A percentile compares a stretch with the other conserved stretches of the same genome.
phyloP scores from a whole-genome alignment of 352 stramenopile genomes.

The Peronospora farinosa region DNA sequence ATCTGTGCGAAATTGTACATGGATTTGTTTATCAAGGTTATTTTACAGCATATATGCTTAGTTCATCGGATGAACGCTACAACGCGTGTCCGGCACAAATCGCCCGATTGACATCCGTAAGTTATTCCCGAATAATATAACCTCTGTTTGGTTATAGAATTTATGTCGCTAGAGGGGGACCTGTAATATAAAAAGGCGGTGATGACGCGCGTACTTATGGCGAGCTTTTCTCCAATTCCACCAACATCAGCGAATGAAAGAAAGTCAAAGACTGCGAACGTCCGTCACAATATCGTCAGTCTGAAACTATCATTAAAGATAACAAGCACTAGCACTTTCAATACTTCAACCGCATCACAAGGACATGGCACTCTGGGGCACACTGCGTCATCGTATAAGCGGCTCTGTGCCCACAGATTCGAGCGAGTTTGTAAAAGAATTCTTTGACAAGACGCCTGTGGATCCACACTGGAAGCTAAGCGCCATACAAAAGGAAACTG shows the following conservation, averaged over 20 bases:
- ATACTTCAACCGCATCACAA: slow-evolving; percentile 10
- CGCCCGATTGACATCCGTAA: no score
- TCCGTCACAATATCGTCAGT: slow-evolving; percentile 16
- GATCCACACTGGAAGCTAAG: slow-evolving; percentile 54
- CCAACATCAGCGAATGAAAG: no score
- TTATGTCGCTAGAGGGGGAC: no score
- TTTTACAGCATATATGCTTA: no score
- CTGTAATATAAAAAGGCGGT: no score
- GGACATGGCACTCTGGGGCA: slow-evolving; percentile 77
- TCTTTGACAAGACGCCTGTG: slow-evolving; percentile 70
- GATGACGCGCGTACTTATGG: slow-evolving; percentile 2
- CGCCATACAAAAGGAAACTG: slow-evolving; percentile 30
- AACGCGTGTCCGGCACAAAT: no score
- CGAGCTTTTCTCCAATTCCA: no score
- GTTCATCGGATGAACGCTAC: no score
- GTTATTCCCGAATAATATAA: no score
- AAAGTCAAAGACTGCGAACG: slow-evolving; percentile 3
- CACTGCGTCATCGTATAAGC: slow-evolving; percentile 68
- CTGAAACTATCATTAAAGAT: slow-evolving; percentile 20
- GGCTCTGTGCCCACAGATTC: slow-evolving; percentile 53
- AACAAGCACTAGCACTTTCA: slow-evolving; percentile 10
- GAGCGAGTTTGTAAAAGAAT: slow-evolving; percentile 69
- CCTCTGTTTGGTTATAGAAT: no score
- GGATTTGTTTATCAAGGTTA: no score
- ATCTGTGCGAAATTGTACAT: no score